phyloP scores from a whole-genome alignment of 2,329 filamentous ascomycete species.

The Proliferodiscus dingleyae region DNA sequence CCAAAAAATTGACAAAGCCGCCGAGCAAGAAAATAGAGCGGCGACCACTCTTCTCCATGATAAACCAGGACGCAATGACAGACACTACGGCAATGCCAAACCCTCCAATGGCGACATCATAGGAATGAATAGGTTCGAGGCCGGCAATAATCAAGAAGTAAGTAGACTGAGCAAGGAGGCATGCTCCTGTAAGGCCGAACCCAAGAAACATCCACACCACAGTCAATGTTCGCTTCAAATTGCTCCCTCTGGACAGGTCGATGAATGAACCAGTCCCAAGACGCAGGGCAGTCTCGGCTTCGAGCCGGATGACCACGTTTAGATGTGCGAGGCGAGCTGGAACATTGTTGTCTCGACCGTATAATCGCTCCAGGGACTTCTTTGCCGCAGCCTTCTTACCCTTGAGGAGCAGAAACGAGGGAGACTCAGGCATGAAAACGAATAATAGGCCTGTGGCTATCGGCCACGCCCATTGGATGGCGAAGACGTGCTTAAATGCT shows the following conservation, averaged over 20 bases:
- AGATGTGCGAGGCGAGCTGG: slow-evolving; percentile 15
- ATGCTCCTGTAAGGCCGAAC: slow-evolving; percentile 15
- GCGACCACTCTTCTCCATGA: slow-evolving; percentile 64
- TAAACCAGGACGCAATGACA: slow-evolving; percentile 18
- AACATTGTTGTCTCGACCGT: slow-evolving; percentile 12
- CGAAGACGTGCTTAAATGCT: slow-evolving; percentile 18
- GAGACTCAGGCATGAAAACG: slow-evolving; percentile 14
- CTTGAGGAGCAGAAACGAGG: slow-evolving; percentile 10
- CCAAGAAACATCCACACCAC: slow-evolving; percentile 33
- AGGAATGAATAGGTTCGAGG: slow-evolving; percentile 15
- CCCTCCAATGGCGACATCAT: slow-evolving; percentile 19
- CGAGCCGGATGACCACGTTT: slow-evolving; percentile 10
- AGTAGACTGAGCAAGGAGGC: slow-evolving; percentile 17
- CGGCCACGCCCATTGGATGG: slow-evolving; percentile 19
- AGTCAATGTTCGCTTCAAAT: slow-evolving; percentile 34
- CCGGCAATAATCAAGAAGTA: slow-evolving; percentile 22
- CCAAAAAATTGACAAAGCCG: slow-evolving; percentile 64
- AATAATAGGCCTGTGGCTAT: slow-evolving; percentile 8
- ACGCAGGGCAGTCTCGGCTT: slow-evolving; percentile 7
- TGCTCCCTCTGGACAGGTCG: slow-evolving; percentile 31
- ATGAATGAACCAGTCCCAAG: slow-evolving; percentile 21
- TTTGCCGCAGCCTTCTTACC: slow-evolving; percentile 9
- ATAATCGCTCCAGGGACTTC: slow-evolving; percentile 11
- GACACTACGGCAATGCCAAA: slow-evolving; percentile 17
- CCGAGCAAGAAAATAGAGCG: slow-evolving; percentile 73